Evolutionary conservation across 306 rosid species (phyloP).

Genomic region (Fagus crenata): DNA sequence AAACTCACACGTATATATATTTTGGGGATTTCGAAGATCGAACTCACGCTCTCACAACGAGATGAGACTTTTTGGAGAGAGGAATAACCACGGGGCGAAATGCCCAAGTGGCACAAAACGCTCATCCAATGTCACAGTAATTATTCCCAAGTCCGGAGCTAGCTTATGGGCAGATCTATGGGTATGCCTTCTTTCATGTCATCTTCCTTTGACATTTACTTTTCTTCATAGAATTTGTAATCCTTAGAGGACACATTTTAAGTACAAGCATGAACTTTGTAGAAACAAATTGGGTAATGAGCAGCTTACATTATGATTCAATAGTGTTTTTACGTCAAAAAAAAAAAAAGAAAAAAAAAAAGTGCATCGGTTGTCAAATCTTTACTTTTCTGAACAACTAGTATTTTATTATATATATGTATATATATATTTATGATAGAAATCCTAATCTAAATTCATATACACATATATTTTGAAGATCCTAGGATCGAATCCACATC

Average conservation of each 20-base stretch:
- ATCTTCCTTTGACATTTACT: slow-evolving; percentile 14
- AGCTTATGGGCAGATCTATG: slow-evolving; percentile 94
- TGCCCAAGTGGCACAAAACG: too few relatives aligned
- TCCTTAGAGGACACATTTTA: neutral
- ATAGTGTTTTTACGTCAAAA: too few relatives aligned
- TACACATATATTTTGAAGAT: too few relatives aligned
- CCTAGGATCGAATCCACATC: too few relatives aligned
- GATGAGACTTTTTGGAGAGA: too few relatives aligned
- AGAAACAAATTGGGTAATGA: neutral
- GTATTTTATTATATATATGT: neutral
- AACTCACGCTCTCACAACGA: too few relatives aligned
- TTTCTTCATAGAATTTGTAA: neutral
- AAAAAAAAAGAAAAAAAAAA: too few relatives aligned
- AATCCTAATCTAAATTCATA: too few relatives aligned
- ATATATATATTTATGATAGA: too few relatives aligned
- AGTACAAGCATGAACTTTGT: neutral
- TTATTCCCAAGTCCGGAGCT: slow-evolving; percentile 87
- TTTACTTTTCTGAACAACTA: neutral
- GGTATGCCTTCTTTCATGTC: slow-evolving; percentile 46
- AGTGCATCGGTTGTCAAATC: neutral
- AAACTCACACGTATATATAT: too few relatives aligned
- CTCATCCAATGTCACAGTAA: slow-evolving; percentile 72
- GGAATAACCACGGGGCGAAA: too few relatives aligned
- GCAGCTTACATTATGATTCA: neutral
- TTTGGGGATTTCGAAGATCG: too few relatives aligned